phyloP scores from a whole-genome alignment of 257 asterid genomes.

The Thymus quinquecostatus region DNA sequence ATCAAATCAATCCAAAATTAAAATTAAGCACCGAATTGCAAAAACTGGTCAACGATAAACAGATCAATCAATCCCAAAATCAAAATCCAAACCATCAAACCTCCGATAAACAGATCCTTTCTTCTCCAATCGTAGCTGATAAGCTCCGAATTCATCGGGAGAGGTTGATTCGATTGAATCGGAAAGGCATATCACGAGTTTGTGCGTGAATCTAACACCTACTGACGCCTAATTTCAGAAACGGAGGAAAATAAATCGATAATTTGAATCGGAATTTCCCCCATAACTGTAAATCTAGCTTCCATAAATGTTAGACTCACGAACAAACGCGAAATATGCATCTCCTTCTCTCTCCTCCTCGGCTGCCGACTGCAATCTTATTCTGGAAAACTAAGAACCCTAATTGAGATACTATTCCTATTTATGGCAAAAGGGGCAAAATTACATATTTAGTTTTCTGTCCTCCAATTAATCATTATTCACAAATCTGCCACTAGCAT shows the following conservation, averaged over 20 bases:
- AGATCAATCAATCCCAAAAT: neutral
- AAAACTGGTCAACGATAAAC: neutral
- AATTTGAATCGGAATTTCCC: conserved; percentile 8
- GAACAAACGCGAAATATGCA: conserved; percentile 46
- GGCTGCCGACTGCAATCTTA: conserved; percentile 7
- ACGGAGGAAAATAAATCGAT: neutral
- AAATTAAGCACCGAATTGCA: neutral
- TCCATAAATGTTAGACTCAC: conserved; percentile 30
- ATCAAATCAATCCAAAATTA: neutral
- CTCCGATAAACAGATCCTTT: neutral
- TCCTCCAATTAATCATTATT: conserved; percentile 12
- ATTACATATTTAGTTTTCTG: neutral
- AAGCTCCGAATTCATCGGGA: neutral
- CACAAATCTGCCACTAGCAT: neutral
- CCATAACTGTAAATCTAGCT: neutral
- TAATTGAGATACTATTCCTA: conserved; percentile 2
- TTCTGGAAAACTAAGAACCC: conserved; percentile 5
- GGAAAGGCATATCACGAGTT: conserved; percentile 49
- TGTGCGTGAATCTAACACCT: conserved; percentile 60
- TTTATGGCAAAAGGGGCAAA: neutral
- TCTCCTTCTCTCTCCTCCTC: conserved; percentile 11
- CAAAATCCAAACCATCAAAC: conserved; percentile 1
- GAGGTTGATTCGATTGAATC: neutral
- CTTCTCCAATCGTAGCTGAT: conserved; percentile 23
- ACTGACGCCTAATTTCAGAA: neutral